Evolutionary conservation across 495 filamentous ascomycete species (phyloP).

Genomic region (Elaphomyces granulatus): DNA sequence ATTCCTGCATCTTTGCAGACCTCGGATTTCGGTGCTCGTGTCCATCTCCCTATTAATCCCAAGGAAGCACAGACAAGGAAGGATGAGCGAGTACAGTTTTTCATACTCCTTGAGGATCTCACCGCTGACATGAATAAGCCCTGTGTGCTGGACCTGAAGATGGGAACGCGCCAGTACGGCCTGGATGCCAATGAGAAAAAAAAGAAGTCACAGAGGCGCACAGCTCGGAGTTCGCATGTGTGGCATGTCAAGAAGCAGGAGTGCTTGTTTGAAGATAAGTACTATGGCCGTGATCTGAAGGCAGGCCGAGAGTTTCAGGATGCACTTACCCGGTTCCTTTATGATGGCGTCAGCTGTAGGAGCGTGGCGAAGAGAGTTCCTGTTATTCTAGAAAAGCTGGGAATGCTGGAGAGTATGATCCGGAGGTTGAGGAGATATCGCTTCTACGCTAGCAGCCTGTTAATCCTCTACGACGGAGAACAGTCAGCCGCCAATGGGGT

Average conservation of each 20-base stretch:
- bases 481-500: slow-evolving; percentile 11
- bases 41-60: slow-evolving; percentile 48
- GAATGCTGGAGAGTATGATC: slow-evolving; percentile 69
- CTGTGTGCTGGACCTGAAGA: slow-evolving; percentile 94
- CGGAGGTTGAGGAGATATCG: slow-evolving; percentile 67
- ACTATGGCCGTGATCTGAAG: slow-evolving; percentile 82
- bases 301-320: slow-evolving; percentile 82
- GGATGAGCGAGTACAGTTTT: slow-evolving; percentile 72
- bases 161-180: slow-evolving; percentile 98
- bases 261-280: slow-evolving; percentile 91
- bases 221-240: slow-evolving; percentile 80
- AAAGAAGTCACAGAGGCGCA: slow-evolving; percentile 78
- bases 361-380: slow-evolving; percentile 77
- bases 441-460: slow-evolving; percentile 87
- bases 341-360: slow-evolving; percentile 68
- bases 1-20: slow-evolving; percentile 3
- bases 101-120: slow-evolving; percentile 89
- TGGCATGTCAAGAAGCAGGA: slow-evolving; percentile 76
- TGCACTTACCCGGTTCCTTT: slow-evolving; percentile 78
- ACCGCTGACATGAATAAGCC: slow-evolving; percentile 93
- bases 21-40: slow-evolving; percentile 3
- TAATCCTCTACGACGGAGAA: slow-evolving; percentile 88
- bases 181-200: slow-evolving; percentile 89
- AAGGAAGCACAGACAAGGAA: slow-evolving; percentile 61
- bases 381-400: slow-evolving; percentile 68